Evolutionary conservation across 2,329 filamentous ascomycete genomes (phyloP).

Genomic region (Pestalotiopsis sp.): DNA sequence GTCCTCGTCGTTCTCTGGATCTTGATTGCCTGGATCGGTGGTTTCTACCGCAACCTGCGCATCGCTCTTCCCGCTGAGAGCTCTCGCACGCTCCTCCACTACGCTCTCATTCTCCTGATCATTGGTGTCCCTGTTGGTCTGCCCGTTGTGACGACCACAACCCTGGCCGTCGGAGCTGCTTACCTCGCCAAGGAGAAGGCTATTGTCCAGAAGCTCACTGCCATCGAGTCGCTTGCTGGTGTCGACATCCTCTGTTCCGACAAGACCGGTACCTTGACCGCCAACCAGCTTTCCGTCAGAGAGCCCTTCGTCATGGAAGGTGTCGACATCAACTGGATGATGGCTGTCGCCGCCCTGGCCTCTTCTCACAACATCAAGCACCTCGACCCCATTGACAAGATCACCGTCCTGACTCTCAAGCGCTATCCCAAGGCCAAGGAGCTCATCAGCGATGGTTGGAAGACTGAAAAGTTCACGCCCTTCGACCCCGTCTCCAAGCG

Average conservation of each 20-base stretch:
- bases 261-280: conserved; percentile 74
- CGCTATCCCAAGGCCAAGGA: conserved; percentile 74
- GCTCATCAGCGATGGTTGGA: conserved; percentile 73
- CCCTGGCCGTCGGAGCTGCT: conserved; percentile 71
- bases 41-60: conserved; percentile 70
- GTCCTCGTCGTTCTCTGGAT: conserved; percentile 75
- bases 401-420: conserved; percentile 71
- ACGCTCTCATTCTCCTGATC: conserved; percentile 67
- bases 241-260: conserved; percentile 76
- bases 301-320: conserved; percentile 74
- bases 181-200: conserved; percentile 74
- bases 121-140: conserved; percentile 76
- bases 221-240: conserved; percentile 72
- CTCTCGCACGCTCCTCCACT: conserved; percentile 63
- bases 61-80: conserved; percentile 59
- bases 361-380: conserved; percentile 77
- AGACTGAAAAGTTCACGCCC: conserved; percentile 75
- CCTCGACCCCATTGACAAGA: conserved; percentile 74
- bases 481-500: conserved; percentile 81
- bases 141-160: conserved; percentile 73
- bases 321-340: conserved; percentile 78
- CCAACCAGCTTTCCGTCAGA: conserved; percentile 71
- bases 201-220: conserved; percentile 74
- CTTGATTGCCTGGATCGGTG: conserved; percentile 70
- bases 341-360: conserved; percentile 71